These are phyloP conservation scores for Lentinula boryana DNA, from an alignment of 768 basidiomycete genomes.

Conservation along the genomic window DNA sequence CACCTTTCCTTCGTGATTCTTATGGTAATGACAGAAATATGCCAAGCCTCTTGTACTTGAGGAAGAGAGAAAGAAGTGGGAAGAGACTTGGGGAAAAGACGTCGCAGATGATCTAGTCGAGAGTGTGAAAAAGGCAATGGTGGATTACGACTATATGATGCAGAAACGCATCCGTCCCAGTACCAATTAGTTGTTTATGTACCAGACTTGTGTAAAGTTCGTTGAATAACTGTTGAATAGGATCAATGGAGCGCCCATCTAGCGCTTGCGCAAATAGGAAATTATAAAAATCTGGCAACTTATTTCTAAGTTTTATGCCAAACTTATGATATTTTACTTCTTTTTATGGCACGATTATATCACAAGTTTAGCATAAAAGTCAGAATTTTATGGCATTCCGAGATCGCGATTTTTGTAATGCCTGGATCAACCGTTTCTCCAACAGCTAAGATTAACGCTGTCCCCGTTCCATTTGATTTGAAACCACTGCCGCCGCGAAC, in stretches of 20 bases:
- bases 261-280: no score
- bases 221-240: no score
- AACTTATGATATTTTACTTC: no score
- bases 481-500: conserved; percentile 31
- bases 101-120: not conserved
- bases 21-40: not conserved
- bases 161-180: not conserved
- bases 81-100: not conserved
- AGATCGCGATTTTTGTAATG: not conserved
- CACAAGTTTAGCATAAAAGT: no score
- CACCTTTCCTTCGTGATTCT: not conserved
- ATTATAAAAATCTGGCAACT: no score
- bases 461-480: not conserved
- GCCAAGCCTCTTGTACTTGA: not conserved
- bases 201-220: no score
- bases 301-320: no score
- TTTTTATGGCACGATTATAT: no score
- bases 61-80: conserved; percentile 3
- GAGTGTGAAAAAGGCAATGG: not conserved
- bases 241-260: not conserved
- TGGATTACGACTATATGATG: conserved; percentile 4
- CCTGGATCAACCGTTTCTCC: not conserved
- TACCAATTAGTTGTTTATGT: not conserved
- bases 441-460: not conserved
- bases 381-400: not conserved